A percentile compares a stretch with the other conserved stretches of the same genome.
phyloP scores from a whole-genome alignment of 1,139 yeast species.

The Hanseniaspora uvarum region DNA sequence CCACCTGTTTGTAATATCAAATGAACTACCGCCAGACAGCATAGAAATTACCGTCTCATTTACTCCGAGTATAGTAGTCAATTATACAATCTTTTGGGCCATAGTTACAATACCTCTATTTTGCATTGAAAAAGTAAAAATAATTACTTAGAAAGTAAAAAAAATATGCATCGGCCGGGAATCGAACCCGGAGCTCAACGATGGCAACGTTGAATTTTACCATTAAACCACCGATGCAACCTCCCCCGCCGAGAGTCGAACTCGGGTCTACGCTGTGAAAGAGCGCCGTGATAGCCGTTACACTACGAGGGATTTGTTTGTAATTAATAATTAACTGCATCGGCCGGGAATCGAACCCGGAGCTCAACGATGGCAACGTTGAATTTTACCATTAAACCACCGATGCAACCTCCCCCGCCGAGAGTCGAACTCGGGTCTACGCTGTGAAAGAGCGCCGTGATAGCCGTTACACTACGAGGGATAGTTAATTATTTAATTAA shows the following conservation, averaged over 20 bases:
- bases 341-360: constrained; percentile 17
- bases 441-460: constrained; percentile 17
- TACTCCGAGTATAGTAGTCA: too few species aligned
- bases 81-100: too few species aligned
- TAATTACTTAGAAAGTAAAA: not conserved
- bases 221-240: constrained; percentile 14
- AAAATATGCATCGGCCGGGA: constrained; percentile 16
- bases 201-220: constrained; percentile 16
- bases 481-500: not conserved
- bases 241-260: constrained; percentile 17
- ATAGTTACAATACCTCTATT: too few species aligned
- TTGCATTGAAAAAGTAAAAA: not conserved
- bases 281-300: constrained; percentile 17
- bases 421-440: constrained; percentile 17
- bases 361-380: constrained; percentile 17
- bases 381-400: constrained; percentile 16
- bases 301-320: constrained; percentile 5
- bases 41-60: too few species aligned
- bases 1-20: too few species aligned
- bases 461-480: constrained; percentile 17
- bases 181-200: constrained; percentile 17
- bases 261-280: constrained; percentile 17
- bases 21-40: too few species aligned
- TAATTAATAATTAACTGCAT: constrained; percentile 1
- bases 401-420: constrained; percentile 17